Evolutionary conservation across 306 rosid species (phyloP).

Genomic region (Biancaea sappan): DNA sequence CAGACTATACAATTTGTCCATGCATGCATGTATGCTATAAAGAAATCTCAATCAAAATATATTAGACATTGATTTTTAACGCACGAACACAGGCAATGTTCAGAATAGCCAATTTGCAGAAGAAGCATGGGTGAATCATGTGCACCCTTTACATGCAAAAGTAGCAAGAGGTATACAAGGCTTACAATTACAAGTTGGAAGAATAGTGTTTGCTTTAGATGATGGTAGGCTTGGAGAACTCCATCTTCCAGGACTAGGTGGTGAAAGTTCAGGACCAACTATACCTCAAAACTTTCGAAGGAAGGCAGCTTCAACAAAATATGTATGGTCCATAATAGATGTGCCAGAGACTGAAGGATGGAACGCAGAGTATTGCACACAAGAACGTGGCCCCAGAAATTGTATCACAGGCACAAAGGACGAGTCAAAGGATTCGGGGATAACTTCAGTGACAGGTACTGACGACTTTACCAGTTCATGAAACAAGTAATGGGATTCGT

Average conservation of each 20-base stretch:
- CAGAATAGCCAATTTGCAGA: conserved; percentile 50
- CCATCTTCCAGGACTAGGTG: conserved; percentile 75
- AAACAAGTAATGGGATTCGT: not conserved
- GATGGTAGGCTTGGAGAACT: conserved; percentile 91
- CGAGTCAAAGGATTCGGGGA: conserved; percentile 58
- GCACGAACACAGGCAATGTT: conserved; percentile 52
- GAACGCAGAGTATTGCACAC: conserved; percentile 91
- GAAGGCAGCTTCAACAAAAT: conserved; percentile 48
- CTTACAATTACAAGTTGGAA: conserved; percentile 69
- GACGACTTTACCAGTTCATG: not conserved
- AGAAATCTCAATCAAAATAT: not conserved
- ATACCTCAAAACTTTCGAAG: conserved; percentile 48
- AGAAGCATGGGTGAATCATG: conserved; percentile 70
- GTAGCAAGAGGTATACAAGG: conserved; percentile 80
- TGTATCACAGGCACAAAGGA: conserved; percentile 74
- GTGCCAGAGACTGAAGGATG: conserved; percentile 95
- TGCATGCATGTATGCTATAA: not conserved
- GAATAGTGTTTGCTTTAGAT: conserved; percentile 64
- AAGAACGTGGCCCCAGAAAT: conserved; percentile 79
- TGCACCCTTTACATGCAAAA: conserved; percentile 75
- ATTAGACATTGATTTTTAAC: not conserved
- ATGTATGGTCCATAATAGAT: conserved; percentile 82
- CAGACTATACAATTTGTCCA: conserved; percentile 1
- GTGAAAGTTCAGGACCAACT: conserved; percentile 75
- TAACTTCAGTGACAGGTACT: conserved; percentile 32